Evolutionary conservation across 345 rosid species (phyloP), one percentile per base, ranked within the genome.

Genomic region (Sisymbrium irio): DNA sequence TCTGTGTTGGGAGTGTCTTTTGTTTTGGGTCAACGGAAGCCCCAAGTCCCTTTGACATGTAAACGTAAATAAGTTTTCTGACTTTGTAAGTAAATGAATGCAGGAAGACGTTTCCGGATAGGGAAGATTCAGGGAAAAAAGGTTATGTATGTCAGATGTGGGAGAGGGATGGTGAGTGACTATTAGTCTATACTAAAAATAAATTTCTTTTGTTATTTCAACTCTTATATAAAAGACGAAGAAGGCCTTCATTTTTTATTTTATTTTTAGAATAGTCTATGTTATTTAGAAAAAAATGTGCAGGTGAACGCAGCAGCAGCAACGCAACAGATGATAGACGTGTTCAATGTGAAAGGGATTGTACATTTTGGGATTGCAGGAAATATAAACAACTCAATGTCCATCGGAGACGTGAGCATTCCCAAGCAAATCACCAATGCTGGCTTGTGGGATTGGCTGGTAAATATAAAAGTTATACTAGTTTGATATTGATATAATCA

Each of bases 331-430:
- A 76, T 85, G 89, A 8, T 81, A 44, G 88, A 87, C 54, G 9
- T 74, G 56, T 85, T 85, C 75, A 60, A 35, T 1, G 5, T 83
- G 5, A 67, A 10, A 32, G 86, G 87, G 1, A 77, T 85, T 0
- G 77, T 87, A n/a, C 89, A 85, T 72, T 87, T 85, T 22, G 87
- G 84, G 6, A 83, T 83, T 62, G 84, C 88, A 42, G 89, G 89
- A 14, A 83, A 79, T 42, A 40, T 49, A 32, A 83, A 87, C 67
- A 74, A 74, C 54, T 85, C 88, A 8, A 79, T 87, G 89, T 79
- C 82, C 64, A 79, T 78, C 19, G 92, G 92, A 71, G 92, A 87
- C 75, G 89, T 87, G n/a, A 64, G 67, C 57, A 78, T 87, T 57
- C 85, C 87, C 11, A 82, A 74, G 47, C 83, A 82, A 67, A 39